Evolutionary conservation across 345 rosid species (phyloP).

Genomic region (Passiflora organensis): DNA sequence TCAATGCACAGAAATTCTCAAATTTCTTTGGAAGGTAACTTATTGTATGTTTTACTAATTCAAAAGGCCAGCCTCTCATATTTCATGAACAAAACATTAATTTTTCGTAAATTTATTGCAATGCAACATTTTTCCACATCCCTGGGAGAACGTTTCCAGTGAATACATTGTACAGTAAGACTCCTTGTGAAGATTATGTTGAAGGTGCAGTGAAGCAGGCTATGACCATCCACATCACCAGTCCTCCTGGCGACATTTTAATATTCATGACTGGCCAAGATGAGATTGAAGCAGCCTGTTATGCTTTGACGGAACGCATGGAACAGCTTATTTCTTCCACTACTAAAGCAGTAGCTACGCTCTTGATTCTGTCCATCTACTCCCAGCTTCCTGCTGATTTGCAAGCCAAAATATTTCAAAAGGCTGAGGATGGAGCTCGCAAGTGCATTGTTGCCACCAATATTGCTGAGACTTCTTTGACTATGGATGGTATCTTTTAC

Average conservation of each 20-base stretch:
- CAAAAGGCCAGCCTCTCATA: neutral
- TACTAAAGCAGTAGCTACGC: conserved; percentile 60
- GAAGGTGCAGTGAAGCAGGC: conserved; percentile 98
- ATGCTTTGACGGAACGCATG: conserved; percentile 83
- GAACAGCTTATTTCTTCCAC: conserved; percentile 76
- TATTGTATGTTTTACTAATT: conserved; percentile 5
- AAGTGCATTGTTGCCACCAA: conserved; percentile 98
- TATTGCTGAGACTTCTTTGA: conserved; percentile 95
- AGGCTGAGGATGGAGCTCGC: conserved; percentile 93
- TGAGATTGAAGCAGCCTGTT: conserved; percentile 94
- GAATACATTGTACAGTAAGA: conserved; percentile 66
- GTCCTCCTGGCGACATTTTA: conserved; percentile 92
- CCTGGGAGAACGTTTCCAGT: conserved; percentile 98
- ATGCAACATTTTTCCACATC: conserved; percentile 85
- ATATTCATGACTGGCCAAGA: conserved; percentile 99
- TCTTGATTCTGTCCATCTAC: conserved; percentile 88
- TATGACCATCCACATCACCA: conserved; percentile 84
- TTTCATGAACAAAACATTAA: neutral
- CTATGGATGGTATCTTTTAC: conserved; percentile 88
- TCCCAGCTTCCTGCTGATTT: conserved; percentile 98
- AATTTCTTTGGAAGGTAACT: conserved; percentile 84
- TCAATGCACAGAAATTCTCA: conserved; percentile 94
- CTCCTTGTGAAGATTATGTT: conserved; percentile 96
- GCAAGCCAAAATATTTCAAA: conserved; percentile 94
- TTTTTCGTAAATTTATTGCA: conserved; percentile 34